Base-by-base conservation (phyloP, 805 yeast genomes). In the Saccharomycopsis sp. region DNA sequence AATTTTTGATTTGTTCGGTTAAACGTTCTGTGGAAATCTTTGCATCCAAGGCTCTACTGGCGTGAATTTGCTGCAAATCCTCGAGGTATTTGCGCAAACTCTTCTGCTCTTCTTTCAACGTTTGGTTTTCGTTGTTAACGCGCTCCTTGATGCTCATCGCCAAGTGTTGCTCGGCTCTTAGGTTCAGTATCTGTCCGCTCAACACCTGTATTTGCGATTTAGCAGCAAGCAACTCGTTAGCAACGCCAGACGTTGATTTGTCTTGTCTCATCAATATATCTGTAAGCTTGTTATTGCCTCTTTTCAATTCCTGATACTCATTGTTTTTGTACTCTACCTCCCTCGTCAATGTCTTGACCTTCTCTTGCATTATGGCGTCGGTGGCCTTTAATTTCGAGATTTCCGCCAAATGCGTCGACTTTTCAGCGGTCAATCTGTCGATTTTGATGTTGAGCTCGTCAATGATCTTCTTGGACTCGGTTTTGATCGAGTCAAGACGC, bases 361-460 rank as follows among this genome's bases (percentile, higher is more conserved):
- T 78, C 63, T 85, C 86, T 23, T 78, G 78, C 0, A 80, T 72
- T 52, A 89, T 69, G 35, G 79, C 78, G 17, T 72, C 72, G 1
- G 85, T 72, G 14, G 89, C 83, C 59, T 76, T 76, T 54, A 83
- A 79, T 49, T 78, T 77, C 15, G 89, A 78, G 14, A 82, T 67
- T 56, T 79, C 72, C 23, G 85, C 66, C 2, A 79, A 70, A 17
- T 84, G 62, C 2, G 79, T 78, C 3, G 81, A 76, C 49, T 79
- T 78, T 57, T 77, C 77, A 12, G 70, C 65, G 2, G 73, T 67
- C 34, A 82, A 64, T 0, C 66, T 63, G 7, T 70, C 67, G 25
- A 82, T 69, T 65, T 81, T 80, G 19, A 71, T 66, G 60, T 79
- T 82, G 57, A 89, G 72, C n/a, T 75, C 71, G 59, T 75, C 72